Evolutionary conservation across 1,139 yeast genomes (phyloP).

Genomic region (Sugiyamaella sp.): DNA sequence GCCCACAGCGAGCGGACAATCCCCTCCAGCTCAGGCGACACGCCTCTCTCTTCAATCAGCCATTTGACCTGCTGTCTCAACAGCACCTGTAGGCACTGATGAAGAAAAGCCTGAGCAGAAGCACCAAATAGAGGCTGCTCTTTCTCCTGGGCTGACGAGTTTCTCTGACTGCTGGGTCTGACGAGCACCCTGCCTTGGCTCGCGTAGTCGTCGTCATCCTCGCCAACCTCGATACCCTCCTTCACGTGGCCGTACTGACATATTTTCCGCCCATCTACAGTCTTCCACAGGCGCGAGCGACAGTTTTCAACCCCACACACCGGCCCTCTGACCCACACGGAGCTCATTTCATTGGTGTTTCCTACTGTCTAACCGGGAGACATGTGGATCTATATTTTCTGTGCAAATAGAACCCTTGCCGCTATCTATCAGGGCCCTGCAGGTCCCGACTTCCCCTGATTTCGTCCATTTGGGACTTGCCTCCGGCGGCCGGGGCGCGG

Average conservation of each 20-base stretch:
- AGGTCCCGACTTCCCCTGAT: too few relatives aligned
- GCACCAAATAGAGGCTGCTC: slow-evolving; percentile 51
- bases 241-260: slow-evolving; percentile 91
- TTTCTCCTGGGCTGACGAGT: slow-evolving; percentile 29
- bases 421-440: not conserved
- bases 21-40: slow-evolving; percentile 46
- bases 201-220: slow-evolving; percentile 38
- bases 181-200: slow-evolving; percentile 32
- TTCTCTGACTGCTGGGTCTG: slow-evolving; percentile 32
- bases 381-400: not conserved
- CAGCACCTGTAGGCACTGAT: slow-evolving; percentile 58
- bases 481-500: not conserved
- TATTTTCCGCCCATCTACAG: slow-evolving; percentile 72
- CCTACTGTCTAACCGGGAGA: not conserved
- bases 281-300: slow-evolving; percentile 71
- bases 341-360: slow-evolving; percentile 11
- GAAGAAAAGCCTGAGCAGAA: slow-evolving; percentile 52
- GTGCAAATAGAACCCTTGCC: not conserved
- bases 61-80: slow-evolving; percentile 53
- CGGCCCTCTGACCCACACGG: slow-evolving; percentile 65
- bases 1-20: slow-evolving; percentile 59
- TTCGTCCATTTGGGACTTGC: not conserved
- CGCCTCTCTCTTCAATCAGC: slow-evolving; percentile 42
- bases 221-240: slow-evolving; percentile 77
- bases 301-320: slow-evolving; percentile 91